These are phyloP conservation scores for Calocybe gangraenosa DNA, from an alignment of 768 basidiomycete species.

Conservation along the genomic window DNA sequence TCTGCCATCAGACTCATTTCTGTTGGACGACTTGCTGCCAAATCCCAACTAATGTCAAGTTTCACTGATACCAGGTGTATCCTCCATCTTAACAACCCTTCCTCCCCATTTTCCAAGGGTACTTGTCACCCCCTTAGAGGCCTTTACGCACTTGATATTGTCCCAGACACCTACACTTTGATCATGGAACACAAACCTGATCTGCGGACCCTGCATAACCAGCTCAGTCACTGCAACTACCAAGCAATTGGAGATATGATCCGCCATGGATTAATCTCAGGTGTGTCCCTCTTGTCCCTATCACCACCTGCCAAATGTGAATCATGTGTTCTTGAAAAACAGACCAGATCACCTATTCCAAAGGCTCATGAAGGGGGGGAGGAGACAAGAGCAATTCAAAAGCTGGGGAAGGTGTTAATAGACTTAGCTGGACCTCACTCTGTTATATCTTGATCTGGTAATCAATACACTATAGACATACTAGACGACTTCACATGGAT, in stretches of 20 bases:
- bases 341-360: no score
- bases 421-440: slow-evolving; percentile 23
- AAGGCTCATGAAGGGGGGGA: slow-evolving; percentile 22
- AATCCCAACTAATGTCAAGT: no score
- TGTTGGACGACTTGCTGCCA: no score
- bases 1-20: background rate
- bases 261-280: no score
- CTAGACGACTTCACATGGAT: slow-evolving; percentile 23
- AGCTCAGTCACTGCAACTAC: slow-evolving; percentile 7
- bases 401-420: slow-evolving; percentile 26
- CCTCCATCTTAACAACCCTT: no score
- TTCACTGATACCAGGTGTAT: no score
- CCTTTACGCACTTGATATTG: no score
- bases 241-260: slow-evolving; percentile 5
- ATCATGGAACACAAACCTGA: no score
- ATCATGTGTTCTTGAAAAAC: no score
- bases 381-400: slow-evolving; percentile 19
- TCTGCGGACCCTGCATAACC: slow-evolving; percentile 11
- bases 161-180: background rate
- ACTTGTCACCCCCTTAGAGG: background rate
- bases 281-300: slow-evolving; percentile 10
- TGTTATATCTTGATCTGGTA: slow-evolving; percentile 16
- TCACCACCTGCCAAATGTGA: slow-evolving; percentile 18
- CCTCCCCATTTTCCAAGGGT: no score
- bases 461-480: slow-evolving; percentile 19